These are phyloP conservation scores for Suillus lakei DNA, from an alignment of 768 basidiomycete genomes.

Conservation along the genomic window DNA sequence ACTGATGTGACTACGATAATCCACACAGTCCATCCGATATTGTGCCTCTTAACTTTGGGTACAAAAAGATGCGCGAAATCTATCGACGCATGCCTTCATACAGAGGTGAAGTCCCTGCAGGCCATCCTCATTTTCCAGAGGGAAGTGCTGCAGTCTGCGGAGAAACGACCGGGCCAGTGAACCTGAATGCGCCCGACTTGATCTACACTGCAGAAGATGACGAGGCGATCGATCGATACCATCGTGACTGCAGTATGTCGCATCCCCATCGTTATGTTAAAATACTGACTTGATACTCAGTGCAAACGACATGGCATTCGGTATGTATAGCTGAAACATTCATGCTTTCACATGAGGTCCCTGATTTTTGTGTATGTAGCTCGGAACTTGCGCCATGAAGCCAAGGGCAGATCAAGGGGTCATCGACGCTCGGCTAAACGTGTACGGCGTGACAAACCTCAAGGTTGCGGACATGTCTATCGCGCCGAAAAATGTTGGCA, in stretches of 20 bases:
- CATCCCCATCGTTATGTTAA: not conserved
- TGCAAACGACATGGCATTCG: conserved; percentile 52
- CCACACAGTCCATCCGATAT: conserved; percentile 29
- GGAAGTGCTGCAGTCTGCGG: conserved; percentile 34
- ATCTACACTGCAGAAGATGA: conserved; percentile 41
- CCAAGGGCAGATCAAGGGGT: conserved; percentile 61
- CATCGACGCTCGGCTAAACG: conserved; percentile 61
- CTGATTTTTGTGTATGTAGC: conserved; percentile 39
- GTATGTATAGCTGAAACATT: conserved; percentile 27
- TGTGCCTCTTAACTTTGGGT: conserved; percentile 30
- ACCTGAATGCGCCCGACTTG: conserved; percentile 35
- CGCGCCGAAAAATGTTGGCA: conserved; percentile 38
- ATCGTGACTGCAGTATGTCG: conserved; percentile 22
- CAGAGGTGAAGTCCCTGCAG: conserved; percentile 35
- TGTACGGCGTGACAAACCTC: conserved; percentile 61
- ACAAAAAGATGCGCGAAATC: conserved; percentile 34
- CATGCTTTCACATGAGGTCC: conserved; percentile 8
- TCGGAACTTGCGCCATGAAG: conserved; percentile 74
- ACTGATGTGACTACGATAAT: not conserved
- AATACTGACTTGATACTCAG: conserved; percentile 24
- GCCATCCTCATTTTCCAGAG: conserved; percentile 21
- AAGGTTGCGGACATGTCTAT: conserved; percentile 61
- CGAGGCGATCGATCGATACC: conserved; percentile 36
- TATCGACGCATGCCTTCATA: conserved; percentile 46
- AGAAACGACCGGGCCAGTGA: conserved; percentile 21